Evolutionary conservation across 306 rosid genomes (phyloP).

Genomic region (Hylodesmum podocarpum): DNA sequence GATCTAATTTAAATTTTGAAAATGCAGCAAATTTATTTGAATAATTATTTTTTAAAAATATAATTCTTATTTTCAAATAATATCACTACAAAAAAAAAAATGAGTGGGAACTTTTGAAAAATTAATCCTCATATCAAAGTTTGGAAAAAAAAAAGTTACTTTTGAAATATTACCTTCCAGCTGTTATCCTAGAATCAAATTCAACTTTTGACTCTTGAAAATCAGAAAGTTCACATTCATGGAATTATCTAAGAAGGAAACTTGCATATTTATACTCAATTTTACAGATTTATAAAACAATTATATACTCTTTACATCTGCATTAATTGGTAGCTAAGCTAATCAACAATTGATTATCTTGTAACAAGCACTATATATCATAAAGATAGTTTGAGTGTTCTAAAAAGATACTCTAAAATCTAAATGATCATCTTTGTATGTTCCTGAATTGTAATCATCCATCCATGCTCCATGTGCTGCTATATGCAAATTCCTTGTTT

Average conservation of each 20-base stretch:
- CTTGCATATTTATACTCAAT: background rate
- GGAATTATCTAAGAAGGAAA: too few relatives aligned
- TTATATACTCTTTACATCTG: background rate
- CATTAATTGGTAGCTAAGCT: background rate
- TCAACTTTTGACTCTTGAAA: background rate
- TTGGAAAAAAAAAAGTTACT: background rate
- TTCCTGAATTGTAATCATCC: constrained; percentile 48
- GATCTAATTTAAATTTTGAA: too few relatives aligned
- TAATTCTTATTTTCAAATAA: too few relatives aligned
- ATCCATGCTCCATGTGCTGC: constrained; percentile 49
- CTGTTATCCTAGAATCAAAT: background rate
- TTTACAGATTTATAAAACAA: background rate
- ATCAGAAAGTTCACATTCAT: background rate
- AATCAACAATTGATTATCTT: background rate
- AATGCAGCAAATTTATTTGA: too few relatives aligned
- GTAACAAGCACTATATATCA: background rate
- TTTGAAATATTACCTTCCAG: background rate
- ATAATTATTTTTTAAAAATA: too few relatives aligned
- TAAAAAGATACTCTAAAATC: background rate
- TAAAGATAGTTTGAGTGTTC: background rate
- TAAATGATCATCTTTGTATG: background rate
- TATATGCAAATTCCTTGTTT: constrained; percentile 39
- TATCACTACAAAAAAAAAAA: too few relatives aligned
- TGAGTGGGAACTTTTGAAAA: too few relatives aligned
- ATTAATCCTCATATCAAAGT: background rate